phyloP scores from a whole-genome alignment of 305 asterid genomes.

The Fraxinus platypoda region DNA sequence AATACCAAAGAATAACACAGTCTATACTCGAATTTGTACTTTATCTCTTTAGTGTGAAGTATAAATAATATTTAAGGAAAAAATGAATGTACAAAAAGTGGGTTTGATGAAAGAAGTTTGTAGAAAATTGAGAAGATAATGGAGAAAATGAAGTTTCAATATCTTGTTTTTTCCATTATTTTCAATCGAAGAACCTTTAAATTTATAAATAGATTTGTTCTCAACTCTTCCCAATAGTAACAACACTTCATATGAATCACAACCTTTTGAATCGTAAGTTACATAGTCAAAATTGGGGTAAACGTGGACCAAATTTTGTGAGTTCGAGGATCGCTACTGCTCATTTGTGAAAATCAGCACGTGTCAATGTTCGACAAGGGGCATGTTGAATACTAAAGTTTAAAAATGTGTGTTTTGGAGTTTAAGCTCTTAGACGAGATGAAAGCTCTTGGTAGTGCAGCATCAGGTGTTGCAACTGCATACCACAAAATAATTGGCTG shows the following conservation, averaged over 20 bases:
- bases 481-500: constrained; percentile 27
- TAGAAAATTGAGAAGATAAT: neutral
- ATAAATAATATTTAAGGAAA: no score
- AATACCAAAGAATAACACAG: no score
- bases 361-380: neutral
- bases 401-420: neutral
- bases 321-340: neutral
- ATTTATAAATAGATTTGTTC: neutral
- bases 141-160: neutral
- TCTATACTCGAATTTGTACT: no score
- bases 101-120: neutral
- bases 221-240: neutral
- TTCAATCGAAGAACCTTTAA: neutral
- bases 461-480: constrained; percentile 21
- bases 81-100: neutral
- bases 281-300: neutral
- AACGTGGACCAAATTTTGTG: neutral
- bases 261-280: neutral
- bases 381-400: neutral
- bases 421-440: neutral
- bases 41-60: no score
- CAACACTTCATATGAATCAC: neutral
- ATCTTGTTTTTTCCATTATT: no score
- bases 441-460: constrained; percentile 11
- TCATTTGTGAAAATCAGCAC: neutral